These are phyloP conservation scores for Scleroderma citrinum DNA, from an alignment of 768 basidiomycete species.

Conservation along the genomic window DNA sequence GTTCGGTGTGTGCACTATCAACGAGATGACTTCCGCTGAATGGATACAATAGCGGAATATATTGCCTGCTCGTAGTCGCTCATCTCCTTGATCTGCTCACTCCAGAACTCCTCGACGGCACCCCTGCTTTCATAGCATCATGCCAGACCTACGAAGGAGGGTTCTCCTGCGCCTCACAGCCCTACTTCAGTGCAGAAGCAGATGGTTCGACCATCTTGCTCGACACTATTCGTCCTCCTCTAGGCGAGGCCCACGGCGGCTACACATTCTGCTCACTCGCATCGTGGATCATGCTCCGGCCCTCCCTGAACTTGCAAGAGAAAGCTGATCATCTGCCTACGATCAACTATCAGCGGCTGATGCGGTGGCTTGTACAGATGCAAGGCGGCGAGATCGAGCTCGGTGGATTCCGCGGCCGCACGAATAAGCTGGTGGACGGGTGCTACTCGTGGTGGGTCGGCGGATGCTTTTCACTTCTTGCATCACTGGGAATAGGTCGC, in stretches of 20 bases:
- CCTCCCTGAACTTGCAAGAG: constrained; percentile 34
- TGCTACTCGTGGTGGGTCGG: constrained; percentile 99
- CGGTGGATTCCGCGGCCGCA: constrained; percentile 89
- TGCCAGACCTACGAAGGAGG: constrained; percentile 99
- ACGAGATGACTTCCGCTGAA: background rate
- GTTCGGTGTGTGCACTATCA: constrained; percentile 58
- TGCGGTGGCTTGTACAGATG: constrained; percentile 82
- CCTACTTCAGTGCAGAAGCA: constrained; percentile 43
- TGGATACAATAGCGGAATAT: constrained; percentile 63
- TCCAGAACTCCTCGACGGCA: constrained; percentile 74
- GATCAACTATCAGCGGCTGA: constrained; percentile 54
- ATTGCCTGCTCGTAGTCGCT: constrained; percentile 84
- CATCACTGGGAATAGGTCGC: constrained; percentile 44
- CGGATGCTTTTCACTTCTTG: constrained; percentile 75
- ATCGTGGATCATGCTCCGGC: constrained; percentile 71
- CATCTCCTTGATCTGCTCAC: constrained; percentile 82
- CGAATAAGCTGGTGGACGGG: constrained; percentile 98
- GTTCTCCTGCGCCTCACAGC: constrained; percentile 75
- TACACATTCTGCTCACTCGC: constrained; percentile 94
- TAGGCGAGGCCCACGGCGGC: constrained; percentile 97
- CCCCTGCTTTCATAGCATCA: constrained; percentile 73
- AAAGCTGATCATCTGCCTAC: constrained; percentile 22
- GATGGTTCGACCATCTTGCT: constrained; percentile 26
- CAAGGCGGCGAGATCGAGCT: constrained; percentile 80
- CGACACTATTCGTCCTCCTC: constrained; percentile 54